Evolutionary conservation across 2,329 filamentous ascomycete genomes (phyloP), one percentile per base, ranked within the genome.

Genomic region (Eutypa lata): DNA sequence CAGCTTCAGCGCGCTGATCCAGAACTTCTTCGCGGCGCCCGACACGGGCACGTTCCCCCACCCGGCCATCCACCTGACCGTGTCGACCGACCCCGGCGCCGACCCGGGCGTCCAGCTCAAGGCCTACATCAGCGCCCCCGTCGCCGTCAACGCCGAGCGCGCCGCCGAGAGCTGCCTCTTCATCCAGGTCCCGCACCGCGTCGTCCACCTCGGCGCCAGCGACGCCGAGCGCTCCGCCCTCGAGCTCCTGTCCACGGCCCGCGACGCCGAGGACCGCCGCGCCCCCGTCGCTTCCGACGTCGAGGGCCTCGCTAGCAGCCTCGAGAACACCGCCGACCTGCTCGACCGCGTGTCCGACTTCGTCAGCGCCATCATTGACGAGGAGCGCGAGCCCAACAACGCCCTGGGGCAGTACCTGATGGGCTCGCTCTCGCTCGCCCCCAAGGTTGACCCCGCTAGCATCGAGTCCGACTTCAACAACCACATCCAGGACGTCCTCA

Each of bases 391-490:
- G 71, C 91, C 93, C 63, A 94, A 90, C 61, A 95, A 91, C 61
- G 91, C 92, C 13, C 80, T 99, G 53, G 94, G 92, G 61, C 95
- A 99, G 76, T 96, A 91, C 76, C 80, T 99, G 62, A 89, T 97
- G 81, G 96, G 96, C 73, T 88, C 93, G 38, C 83, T 99, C 58
- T 92, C 90, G 46, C 79, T 99, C 58, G 91, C 93, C 52, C 94
- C 94, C 67, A 99, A 97, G 82, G 94, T 97, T 56, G 90, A 96
- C 66, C 79, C 88, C 37, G 82, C 86, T 57, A 89, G 95, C 71
- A 92, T 99, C 69, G 94, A 99, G 81, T 83, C 88, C 70, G 92
- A 97, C 79, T 99, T 99, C 84, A 99, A 99, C 85, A 96, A 96
- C 80, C 94, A 99, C 78, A 91, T 99, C 74, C 94, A 99, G 79